phyloP scores from a whole-genome alignment of 495 filamentous ascomycete genomes.

The Tuber microsphaerosporum region DNA sequence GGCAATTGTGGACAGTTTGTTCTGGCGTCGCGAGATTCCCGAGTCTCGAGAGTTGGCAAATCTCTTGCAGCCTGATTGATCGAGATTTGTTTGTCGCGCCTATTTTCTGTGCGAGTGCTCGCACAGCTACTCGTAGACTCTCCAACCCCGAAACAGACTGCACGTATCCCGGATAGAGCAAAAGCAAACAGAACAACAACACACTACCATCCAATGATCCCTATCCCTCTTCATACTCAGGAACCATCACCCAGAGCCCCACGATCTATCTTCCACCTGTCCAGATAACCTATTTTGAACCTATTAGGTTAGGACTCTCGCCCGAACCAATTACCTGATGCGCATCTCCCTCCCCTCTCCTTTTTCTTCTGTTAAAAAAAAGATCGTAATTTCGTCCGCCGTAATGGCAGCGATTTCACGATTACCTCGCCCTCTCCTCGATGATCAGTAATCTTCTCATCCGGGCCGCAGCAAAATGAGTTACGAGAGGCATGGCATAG shows the following conservation, averaged over 20 bases:
- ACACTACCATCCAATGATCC: no score
- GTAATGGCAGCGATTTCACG: not conserved
- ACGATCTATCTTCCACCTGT: not conserved
- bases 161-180: no score
- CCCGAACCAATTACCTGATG: not conserved
- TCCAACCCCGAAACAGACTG: no score
- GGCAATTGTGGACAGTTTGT: no score
- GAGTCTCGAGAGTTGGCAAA: no score
- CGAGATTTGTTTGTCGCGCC: no score
- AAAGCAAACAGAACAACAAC: no score
- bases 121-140: no score
- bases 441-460: not conserved
- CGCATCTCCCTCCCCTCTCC: not conserved
- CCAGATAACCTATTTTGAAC: not conserved
- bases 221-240: not conserved
- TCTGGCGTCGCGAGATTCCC: no score
- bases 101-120: no score
- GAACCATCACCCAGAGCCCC: not conserved
- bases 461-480: not conserved
- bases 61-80: no score
- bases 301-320: not conserved
- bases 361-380: not conserved
- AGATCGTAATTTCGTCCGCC: not conserved
- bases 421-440: not conserved
- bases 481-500: not conserved